phyloP scores from a whole-genome alignment of 768 basidiomycete species.

The Chlorophyllum brunneum region DNA sequence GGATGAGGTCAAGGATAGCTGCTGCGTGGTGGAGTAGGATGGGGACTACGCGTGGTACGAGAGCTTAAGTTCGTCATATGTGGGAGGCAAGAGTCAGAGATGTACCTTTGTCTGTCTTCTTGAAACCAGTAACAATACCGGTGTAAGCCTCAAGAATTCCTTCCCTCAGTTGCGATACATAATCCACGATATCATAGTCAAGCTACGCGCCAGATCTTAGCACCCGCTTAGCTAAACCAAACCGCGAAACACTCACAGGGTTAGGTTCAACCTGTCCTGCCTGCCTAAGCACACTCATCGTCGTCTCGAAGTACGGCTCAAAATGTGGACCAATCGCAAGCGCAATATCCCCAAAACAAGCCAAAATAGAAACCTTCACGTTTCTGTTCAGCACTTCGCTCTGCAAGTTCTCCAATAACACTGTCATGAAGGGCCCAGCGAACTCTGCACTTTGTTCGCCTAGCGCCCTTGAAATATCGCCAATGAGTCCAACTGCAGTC shows the following conservation, averaged over 20 bases:
- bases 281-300: constrained; percentile 88
- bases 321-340: constrained; percentile 85
- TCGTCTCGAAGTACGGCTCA: constrained; percentile 85
- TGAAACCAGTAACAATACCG: constrained; percentile 88
- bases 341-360: constrained; percentile 96
- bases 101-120: constrained; percentile 76
- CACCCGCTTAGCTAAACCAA: not conserved
- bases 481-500: constrained; percentile 93
- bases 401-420: constrained; percentile 86
- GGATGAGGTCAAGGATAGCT: constrained; percentile 77
- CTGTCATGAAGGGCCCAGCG: constrained; percentile 86
- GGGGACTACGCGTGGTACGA: constrained; percentile 24
- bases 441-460: constrained; percentile 82
- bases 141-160: constrained; percentile 97
- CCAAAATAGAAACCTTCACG: constrained; percentile 95
- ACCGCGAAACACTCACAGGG: constrained; percentile 50
- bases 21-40: constrained; percentile 65
- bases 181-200: constrained; percentile 89
- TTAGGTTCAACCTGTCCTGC: constrained; percentile 87
- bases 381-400: constrained; percentile 87
- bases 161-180: constrained; percentile 85
- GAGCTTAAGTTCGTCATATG: not conserved
- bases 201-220: constrained; percentile 36
- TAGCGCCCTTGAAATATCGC: constrained; percentile 93
- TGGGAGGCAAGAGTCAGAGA: not conserved